Base-by-base conservation (phyloP, 352 stramenopile species). In the Phytophthora hibernalis region DNA sequence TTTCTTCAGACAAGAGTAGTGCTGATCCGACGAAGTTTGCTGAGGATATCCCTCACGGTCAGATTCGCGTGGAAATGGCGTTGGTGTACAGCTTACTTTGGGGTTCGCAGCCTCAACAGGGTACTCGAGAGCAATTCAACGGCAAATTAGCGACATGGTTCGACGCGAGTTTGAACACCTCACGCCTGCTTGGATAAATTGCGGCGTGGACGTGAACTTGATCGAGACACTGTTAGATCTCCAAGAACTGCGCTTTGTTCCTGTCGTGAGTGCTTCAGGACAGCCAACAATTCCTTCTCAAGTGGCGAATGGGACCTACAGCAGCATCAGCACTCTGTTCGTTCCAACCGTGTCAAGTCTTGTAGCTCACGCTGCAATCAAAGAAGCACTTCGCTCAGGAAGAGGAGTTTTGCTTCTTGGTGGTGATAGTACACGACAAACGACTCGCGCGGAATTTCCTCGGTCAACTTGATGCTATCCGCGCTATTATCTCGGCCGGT, bases 1-100 rank as follows among this genome's bases (percentile, higher is more conserved):
- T 10, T 7, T 43, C 8, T 16, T 21, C 10, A 4, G 24, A 42
- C 6, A 47, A 31, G 7, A 7, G 7, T 37, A 20, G 9, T n/a
- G 20, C 22, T 21, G 52, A 15, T 15, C 30, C n/a, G 5, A 51
- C 26, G 11, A 18, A 37, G 2, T 54, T 56, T 24, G 22, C 53
- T 38, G 35, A 59, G 37, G 51, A 55, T 21, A 5, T 54, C 16
- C n/a, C 24, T 12, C 2, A 13, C 6, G 43, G 18, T 2, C 33
- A 74, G 22, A 65, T 77, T 10, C 76, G 78, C 0, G 74, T 92
- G 4, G 74, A 85, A n/a, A 82, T 91, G 78, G 66, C 68, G 2
- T 54, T 83, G 2, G 37, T 84, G 2, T 88, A 85, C 38, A 76
- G 80, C 12, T 49, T 91, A 5, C 33, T 91, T 11, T 91, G 83